These are phyloP conservation scores for Martensiomyces pterosporus DNA, from an alignment of 192 early-diverging fungal species.

Conservation along the genomic window DNA sequence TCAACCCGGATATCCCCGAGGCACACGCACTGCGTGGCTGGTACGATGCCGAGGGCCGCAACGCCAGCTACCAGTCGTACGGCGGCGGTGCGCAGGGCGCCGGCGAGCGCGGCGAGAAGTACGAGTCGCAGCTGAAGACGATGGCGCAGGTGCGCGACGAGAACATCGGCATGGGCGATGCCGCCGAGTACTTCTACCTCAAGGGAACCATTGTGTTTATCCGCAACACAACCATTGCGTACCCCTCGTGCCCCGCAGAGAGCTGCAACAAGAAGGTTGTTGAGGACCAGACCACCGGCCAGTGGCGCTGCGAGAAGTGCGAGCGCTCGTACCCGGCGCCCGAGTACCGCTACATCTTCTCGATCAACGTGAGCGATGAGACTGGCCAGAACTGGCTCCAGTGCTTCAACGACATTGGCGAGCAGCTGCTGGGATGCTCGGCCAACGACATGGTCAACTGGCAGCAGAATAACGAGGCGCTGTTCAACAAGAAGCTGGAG, in stretches of 20 bases:
- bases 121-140: constrained; percentile 55
- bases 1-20: constrained; percentile 77
- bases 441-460: constrained; percentile 68
- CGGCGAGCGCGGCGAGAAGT: constrained; percentile 18
- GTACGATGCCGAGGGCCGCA: constrained; percentile 39
- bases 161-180: constrained; percentile 63
- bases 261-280: constrained; percentile 89
- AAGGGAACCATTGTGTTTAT: constrained; percentile 74
- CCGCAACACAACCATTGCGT: constrained; percentile 63
- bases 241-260: constrained; percentile 77
- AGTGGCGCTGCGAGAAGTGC: constrained; percentile 94
- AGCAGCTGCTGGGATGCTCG: constrained; percentile 58
- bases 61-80: constrained; percentile 34
- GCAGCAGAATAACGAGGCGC: constrained; percentile 48
- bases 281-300: constrained; percentile 49
- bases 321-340: constrained; percentile 64
- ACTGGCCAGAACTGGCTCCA: constrained; percentile 77
- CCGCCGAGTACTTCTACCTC: constrained; percentile 71
- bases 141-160: constrained; percentile 65
- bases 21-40: constrained; percentile 70
- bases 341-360: constrained; percentile 80
- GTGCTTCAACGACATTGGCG: constrained; percentile 82
- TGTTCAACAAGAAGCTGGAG: constrained; percentile 51
- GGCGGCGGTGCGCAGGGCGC: constrained; percentile 16
- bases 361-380: constrained; percentile 66